Conservation (phyloP, 495 filamentous ascomycete species). For the Staphylotrichum longicolle region DNA sequence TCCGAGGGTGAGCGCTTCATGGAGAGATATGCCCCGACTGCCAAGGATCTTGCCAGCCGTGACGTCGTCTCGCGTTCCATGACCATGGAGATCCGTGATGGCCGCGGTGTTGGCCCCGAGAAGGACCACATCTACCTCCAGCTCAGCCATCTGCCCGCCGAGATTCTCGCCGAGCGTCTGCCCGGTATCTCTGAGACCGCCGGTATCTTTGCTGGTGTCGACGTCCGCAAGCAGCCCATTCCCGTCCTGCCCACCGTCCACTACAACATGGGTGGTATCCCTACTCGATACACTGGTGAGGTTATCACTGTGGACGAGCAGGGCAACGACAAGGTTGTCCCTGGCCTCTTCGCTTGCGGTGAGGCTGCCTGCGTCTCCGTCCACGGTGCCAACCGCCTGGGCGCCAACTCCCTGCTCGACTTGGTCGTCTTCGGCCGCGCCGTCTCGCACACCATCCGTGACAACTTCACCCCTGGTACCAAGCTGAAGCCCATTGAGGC, state of each 20-base stretch:
- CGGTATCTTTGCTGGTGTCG: conserved; percentile 92
- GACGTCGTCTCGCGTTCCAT: conserved; percentile 96
- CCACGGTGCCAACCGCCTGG: conserved; percentile 95
- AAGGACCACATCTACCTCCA: conserved; percentile 98
- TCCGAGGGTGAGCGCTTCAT: conserved; percentile 97
- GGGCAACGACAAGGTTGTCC: conserved; percentile 91
- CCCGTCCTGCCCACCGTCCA: conserved; percentile 96
- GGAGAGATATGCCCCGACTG: conserved; percentile 96
- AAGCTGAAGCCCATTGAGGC: conserved; percentile 71
- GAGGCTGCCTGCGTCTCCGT: conserved; percentile 97
- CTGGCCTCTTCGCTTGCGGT: conserved; percentile 92
- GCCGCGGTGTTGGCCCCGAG: conserved; percentile 90
- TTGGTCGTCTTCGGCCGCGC: conserved; percentile 96
- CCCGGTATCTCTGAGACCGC: conserved; percentile 98
- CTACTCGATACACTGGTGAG: conserved; percentile 94
- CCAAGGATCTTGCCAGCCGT: conserved; percentile 91
- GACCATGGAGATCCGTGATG: conserved; percentile 96
- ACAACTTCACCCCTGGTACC: conserved; percentile 77
- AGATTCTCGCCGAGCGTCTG: conserved; percentile 91
- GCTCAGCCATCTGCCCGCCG: conserved; percentile 86
- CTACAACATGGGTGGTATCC: conserved; percentile 99
- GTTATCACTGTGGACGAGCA: conserved; percentile 79
- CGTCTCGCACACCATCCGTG: conserved; percentile 91
- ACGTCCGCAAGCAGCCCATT: conserved; percentile 94
- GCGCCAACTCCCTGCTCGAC: conserved; percentile 96